phyloP scores from a whole-genome alignment of 108 stramenopile genomes.

The Skeletonema marinoi region DNA sequence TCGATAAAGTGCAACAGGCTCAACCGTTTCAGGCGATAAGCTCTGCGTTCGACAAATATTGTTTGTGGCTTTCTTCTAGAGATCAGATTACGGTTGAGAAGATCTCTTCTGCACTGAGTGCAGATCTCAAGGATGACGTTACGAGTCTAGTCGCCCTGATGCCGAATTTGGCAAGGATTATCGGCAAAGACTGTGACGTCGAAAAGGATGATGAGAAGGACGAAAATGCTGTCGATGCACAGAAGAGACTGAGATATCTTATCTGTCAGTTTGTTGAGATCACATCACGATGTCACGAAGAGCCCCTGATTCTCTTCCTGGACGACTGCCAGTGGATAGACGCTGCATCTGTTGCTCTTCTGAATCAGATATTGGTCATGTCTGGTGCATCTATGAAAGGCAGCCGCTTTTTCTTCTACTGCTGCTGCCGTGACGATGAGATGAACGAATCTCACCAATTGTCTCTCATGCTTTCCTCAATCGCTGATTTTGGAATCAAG shows the following conservation, averaged over 20 bases:
- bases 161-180: constrained; percentile 11
- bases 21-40: constrained; percentile 22
- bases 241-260: constrained; percentile 14
- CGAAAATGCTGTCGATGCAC: constrained; percentile 7
- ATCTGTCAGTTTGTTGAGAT: constrained; percentile 20
- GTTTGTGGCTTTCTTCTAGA: constrained; percentile 1
- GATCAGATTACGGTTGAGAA: background rate
- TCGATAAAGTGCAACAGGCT: constrained; percentile 8
- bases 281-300: constrained; percentile 6
- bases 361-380: constrained; percentile 9
- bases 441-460: constrained; percentile 12
- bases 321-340: constrained; percentile 42
- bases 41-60: constrained; percentile 29
- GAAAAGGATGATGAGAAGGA: background rate
- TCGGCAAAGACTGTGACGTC: background rate
- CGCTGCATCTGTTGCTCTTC: constrained; percentile 4
- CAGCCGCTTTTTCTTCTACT: constrained; percentile 5
- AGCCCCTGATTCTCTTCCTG: constrained; percentile 8
- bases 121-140: constrained; percentile 12
- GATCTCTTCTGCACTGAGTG: background rate
- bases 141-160: constrained; percentile 10
- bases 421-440: constrained; percentile 22
- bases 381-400: background rate
- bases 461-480: background rate
- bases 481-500: constrained; percentile 3